Evolutionary conservation across 257 asterid genomes (phyloP).

Genomic region (Striga asiatica): DNA sequence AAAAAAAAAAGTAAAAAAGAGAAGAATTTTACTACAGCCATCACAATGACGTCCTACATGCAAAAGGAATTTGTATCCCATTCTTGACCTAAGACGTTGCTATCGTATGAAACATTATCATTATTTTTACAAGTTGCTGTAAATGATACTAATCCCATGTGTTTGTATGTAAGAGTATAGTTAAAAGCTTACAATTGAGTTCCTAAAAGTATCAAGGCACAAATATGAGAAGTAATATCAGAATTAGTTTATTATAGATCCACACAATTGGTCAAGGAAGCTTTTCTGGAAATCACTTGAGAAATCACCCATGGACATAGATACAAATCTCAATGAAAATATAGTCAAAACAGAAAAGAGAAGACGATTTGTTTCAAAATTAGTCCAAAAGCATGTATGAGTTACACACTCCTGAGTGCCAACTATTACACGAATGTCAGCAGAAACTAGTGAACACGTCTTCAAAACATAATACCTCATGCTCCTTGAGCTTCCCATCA

Average conservation of each 20-base stretch:
- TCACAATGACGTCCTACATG: background rate
- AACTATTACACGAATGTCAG: background rate
- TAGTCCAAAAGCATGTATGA: background rate
- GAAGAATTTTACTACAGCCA: too few species aligned
- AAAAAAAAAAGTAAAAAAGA: too few species aligned
- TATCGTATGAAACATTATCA: too few species aligned
- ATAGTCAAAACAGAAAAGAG: background rate
- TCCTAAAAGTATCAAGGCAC: background rate
- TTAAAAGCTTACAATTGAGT: background rate
- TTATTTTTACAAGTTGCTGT: background rate
- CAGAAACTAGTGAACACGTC: background rate
- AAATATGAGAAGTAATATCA: background rate
- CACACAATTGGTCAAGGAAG: too few species aligned
- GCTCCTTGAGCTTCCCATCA: slow-evolving; percentile 64
- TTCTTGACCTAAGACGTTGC: background rate
- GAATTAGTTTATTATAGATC: background rate
- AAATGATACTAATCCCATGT: background rate
- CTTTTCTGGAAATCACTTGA: too few species aligned
- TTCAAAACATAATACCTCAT: slow-evolving; percentile 48
- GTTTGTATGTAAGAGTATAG: background rate
- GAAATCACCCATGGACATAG: too few species aligned
- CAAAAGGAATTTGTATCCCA: background rate
- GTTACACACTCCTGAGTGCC: background rate
- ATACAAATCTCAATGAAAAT: too few species aligned
- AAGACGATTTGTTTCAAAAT: background rate